Evolutionary conservation across 106 monocot genomes (phyloP).

Genomic region (Platanthera guangdongensis): DNA sequence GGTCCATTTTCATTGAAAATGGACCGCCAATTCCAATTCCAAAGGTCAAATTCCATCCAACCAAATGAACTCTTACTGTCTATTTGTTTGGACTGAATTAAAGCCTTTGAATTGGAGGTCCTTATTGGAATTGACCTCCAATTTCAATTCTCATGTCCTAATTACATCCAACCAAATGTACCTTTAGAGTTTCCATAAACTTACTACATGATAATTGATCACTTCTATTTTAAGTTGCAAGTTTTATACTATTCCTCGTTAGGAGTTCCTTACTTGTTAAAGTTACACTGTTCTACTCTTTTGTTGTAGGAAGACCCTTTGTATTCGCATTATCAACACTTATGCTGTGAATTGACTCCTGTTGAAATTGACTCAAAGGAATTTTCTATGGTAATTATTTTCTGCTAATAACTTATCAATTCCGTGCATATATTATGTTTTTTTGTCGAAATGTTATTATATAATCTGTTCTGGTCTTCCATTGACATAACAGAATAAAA

Average conservation of each 20-base stretch:
- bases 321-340: constrained; percentile 53
- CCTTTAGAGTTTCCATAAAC: too few species aligned
- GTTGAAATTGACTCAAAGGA: constrained; percentile 61
- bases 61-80: too few species aligned
- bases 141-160: too few species aligned
- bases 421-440: not conserved
- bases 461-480: not conserved
- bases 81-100: too few species aligned
- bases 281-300: not conserved
- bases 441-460: not conserved
- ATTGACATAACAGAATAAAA: not conserved
- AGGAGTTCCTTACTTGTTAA: not conserved
- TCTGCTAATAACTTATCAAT: not conserved
- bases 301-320: constrained; percentile 68
- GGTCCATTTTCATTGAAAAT: too few species aligned
- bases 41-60: too few species aligned
- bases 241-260: not conserved
- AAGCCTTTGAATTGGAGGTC: too few species aligned
- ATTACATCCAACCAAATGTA: too few species aligned
- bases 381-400: constrained; percentile 61
- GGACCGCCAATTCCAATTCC: too few species aligned
- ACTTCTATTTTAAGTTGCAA: not conserved
- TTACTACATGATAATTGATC: not conserved
- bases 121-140: too few species aligned
- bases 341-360: constrained; percentile 54